phyloP scores from a whole-genome alignment of 2,329 filamentous ascomycete genomes.

The Pezizomycotina sp. region DNA sequence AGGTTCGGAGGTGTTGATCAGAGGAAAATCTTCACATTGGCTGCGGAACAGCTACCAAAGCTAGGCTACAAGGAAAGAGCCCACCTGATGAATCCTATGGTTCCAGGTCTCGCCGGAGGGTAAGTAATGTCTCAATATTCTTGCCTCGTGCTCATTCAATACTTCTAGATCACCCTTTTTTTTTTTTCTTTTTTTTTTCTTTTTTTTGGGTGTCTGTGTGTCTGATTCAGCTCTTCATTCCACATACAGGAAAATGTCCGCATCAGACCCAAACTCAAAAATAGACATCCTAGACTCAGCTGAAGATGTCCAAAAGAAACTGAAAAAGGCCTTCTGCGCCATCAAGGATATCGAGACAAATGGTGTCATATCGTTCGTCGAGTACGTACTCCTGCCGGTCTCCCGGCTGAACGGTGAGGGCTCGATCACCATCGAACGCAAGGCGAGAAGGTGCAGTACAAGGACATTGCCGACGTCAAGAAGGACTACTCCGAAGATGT shows the following conservation, averaged over 20 bases:
- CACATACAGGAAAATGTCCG: slow-evolving; percentile 24
- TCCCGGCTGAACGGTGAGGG: slow-evolving; percentile 40
- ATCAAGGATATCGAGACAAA: slow-evolving; percentile 69
- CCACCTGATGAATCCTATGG: slow-evolving; percentile 72
- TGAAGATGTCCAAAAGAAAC: slow-evolving; percentile 62
- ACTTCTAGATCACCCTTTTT: no score
- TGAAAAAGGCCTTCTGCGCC: slow-evolving; percentile 66
- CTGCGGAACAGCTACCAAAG: slow-evolving; percentile 69
- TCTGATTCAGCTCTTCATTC: background rate
- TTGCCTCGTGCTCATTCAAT: no score
- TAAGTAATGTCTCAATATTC: no score
- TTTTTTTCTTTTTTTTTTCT: no score
- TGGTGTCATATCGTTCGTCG: slow-evolving; percentile 69
- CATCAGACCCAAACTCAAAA: slow-evolving; percentile 48
- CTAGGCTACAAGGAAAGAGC: slow-evolving; percentile 66
- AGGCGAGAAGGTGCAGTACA: slow-evolving; percentile 38
- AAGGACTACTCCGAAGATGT: slow-evolving; percentile 67
- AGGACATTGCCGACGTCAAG: slow-evolving; percentile 54
- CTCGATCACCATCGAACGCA: slow-evolving; percentile 27
- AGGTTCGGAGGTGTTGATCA: slow-evolving; percentile 50
- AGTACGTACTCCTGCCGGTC: slow-evolving; percentile 71
- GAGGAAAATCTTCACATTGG: slow-evolving; percentile 73
- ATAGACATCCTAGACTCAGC: slow-evolving; percentile 78
- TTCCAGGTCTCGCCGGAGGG: slow-evolving; percentile 54
- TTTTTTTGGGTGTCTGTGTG: background rate